Conservation (phyloP, 2,329 filamentous ascomycete species). For the Rhinocladiella mackenziei region DNA sequence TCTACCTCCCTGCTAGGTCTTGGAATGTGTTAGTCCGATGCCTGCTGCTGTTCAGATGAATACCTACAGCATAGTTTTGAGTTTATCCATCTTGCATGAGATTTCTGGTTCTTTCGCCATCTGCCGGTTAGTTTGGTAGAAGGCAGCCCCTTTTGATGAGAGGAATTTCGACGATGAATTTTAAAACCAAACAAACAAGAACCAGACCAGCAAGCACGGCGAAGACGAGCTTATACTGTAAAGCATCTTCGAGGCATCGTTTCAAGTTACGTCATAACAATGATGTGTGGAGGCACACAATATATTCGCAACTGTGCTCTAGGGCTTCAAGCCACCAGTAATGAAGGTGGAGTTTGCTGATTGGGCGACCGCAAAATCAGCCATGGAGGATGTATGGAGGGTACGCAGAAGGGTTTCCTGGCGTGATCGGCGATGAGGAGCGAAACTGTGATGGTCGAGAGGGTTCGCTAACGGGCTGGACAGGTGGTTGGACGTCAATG, state of each 20-base stretch:
- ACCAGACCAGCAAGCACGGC: no score
- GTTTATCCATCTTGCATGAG: conserved; percentile 27
- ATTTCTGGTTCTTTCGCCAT: background rate
- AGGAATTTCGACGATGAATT: no score
- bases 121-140: background rate
- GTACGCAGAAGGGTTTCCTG: no score
- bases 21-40: conserved; percentile 1
- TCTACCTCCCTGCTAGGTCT: conserved; percentile 14
- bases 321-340: background rate
- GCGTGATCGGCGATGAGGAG: no score
- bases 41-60: background rate
- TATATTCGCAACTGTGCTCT: no score
- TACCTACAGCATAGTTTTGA: conserved; percentile 34
- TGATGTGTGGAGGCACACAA: no score
- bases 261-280: background rate
- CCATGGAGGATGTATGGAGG: no score
- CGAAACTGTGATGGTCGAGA: no score
- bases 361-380: background rate
- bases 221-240: no score
- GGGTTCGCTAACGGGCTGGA: no score
- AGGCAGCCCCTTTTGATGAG: background rate
- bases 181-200: no score
- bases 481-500: background rate
- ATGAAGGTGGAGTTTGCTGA: background rate
- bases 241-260: no score